These are phyloP conservation scores for Gaeumannomyces sp. DNA, from an alignment of 2,329 filamentous ascomycete species.

Conservation along the genomic window DNA sequence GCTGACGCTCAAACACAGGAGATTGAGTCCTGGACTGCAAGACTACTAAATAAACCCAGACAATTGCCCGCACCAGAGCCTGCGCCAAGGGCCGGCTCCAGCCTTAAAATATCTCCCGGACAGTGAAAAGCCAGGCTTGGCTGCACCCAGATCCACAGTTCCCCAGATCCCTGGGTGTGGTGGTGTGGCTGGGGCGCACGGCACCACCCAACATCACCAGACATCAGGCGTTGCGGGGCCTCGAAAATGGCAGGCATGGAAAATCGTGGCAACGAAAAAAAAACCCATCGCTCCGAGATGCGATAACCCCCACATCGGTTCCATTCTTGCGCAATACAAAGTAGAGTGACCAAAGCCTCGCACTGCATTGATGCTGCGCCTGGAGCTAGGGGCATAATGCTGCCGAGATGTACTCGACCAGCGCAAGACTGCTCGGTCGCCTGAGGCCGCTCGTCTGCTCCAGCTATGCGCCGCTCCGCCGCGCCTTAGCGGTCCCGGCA, in stretches of 20 bases:
- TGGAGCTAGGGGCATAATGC: not conserved
- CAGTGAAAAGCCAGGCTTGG: not conserved
- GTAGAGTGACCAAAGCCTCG: not conserved
- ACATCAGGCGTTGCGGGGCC: not conserved
- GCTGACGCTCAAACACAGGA: too few relatives aligned
- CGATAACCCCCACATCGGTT: not conserved
- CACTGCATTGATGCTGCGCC: not conserved
- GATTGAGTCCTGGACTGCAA: too few relatives aligned
- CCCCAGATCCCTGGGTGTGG: not conserved
- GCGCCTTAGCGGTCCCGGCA: too few relatives aligned
- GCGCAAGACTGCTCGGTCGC: not conserved
- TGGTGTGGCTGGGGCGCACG: not conserved
- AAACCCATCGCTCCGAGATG: not conserved
- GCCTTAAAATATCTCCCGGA: not conserved
- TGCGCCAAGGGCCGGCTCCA: not conserved
- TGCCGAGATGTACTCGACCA: slow-evolving; percentile 1
- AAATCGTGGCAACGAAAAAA: not conserved
- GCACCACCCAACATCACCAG: not conserved
- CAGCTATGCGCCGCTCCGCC: not conserved
- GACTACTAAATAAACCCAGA: too few relatives aligned
- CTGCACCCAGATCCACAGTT: not conserved
- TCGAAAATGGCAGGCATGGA: not conserved
- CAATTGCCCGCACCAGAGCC: not conserved
- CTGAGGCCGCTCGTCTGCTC: not conserved
- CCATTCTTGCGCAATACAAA: not conserved